Evolutionary conservation across 2,329 filamentous ascomycete genomes (phyloP).

Genomic region (Fusarium temperatum): DNA sequence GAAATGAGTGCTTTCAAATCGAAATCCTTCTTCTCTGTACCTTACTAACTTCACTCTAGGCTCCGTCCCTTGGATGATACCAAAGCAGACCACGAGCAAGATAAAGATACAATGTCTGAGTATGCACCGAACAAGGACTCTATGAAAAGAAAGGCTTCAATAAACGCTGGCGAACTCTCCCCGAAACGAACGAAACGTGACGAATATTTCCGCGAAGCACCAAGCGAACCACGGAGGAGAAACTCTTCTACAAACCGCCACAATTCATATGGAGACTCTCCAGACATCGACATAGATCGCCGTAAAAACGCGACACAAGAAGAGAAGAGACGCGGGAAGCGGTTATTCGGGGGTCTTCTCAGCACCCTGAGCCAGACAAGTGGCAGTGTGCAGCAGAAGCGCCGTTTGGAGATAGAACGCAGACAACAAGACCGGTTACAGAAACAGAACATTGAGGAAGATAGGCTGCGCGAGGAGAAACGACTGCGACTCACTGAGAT

Average conservation of each 20-base stretch:
- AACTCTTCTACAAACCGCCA: conserved; percentile 22
- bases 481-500: conserved; percentile 68
- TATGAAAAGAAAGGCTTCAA: conserved; percentile 46
- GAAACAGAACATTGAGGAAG: conserved; percentile 76
- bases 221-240: conserved; percentile 18
- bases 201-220: conserved; percentile 26
- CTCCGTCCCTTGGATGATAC: conserved; percentile 22
- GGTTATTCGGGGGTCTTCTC: conserved; percentile 85
- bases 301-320: conserved; percentile 58
- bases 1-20: conserved; percentile 32
- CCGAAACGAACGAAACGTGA: conserved; percentile 42
- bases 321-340: conserved; percentile 84
- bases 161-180: conserved; percentile 27
- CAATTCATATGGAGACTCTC: conserved; percentile 11
- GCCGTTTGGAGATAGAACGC: conserved; percentile 82
- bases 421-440: conserved; percentile 80
- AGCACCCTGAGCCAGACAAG: conserved; percentile 80
- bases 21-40: neutral
- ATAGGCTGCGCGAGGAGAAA: conserved; percentile 72
- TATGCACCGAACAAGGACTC: conserved; percentile 10
- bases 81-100: neutral
- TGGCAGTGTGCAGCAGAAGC: conserved; percentile 70
- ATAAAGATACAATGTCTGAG: neutral
- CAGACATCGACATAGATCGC: conserved; percentile 29
- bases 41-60: conserved; percentile 35